These are phyloP conservation scores for Quercus lobata DNA, from an alignment of 331 rosid genomes.

Conservation along the genomic window DNA sequence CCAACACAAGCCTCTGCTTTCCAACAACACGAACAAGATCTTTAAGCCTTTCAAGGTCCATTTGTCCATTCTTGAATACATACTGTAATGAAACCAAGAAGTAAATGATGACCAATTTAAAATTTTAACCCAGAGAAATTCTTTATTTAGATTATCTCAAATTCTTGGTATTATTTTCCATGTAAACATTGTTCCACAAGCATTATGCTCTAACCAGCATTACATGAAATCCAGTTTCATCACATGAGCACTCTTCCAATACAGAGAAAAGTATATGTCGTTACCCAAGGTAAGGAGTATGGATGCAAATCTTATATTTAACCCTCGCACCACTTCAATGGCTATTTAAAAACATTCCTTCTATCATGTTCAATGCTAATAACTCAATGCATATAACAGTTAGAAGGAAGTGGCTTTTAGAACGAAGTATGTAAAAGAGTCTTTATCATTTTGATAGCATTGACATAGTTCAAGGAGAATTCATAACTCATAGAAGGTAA, in stretches of 20 bases:
- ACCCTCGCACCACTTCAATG: background rate
- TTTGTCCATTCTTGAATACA: constrained; percentile 86
- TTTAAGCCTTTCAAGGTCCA: constrained; percentile 81
- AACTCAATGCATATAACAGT: background rate
- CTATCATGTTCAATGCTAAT: background rate
- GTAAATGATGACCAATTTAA: constrained; percentile 6
- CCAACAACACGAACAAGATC: constrained; percentile 77
- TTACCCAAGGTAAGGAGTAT: background rate
- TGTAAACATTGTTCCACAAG: background rate
- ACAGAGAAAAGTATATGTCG: background rate
- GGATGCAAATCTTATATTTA: background rate
- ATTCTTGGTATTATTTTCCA: background rate
- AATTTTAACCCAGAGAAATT: background rate
- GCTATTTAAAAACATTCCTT: background rate
- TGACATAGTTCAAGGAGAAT: background rate
- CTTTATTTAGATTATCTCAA: background rate
- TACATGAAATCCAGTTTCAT: background rate
- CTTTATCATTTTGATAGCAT: background rate
- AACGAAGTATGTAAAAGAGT: background rate
- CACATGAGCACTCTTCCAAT: background rate
- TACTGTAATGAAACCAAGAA: constrained; percentile 42
- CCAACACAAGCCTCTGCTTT: constrained; percentile 88
- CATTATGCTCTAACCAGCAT: background rate
- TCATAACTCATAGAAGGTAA: background rate
- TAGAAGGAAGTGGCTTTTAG: background rate